phyloP scores from a whole-genome alignment of 1,284 basidiomycete species.

The Trichosporon coremiiforme region DNA sequence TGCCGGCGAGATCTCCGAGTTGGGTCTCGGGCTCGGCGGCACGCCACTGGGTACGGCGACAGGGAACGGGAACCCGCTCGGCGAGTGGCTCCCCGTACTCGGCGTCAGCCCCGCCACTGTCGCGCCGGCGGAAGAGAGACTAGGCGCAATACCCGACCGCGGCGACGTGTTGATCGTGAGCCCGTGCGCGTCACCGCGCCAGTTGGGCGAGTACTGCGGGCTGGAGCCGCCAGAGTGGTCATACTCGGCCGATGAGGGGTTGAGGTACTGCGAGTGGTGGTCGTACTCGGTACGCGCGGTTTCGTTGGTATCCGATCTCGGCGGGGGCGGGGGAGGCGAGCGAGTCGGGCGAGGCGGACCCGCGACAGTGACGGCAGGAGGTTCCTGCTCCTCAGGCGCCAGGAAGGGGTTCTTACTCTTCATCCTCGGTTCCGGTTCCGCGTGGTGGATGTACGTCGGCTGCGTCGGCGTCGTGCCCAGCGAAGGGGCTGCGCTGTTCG shows the following conservation, averaged over 20 bases:
- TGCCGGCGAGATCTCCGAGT: neutral
- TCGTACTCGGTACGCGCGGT: neutral
- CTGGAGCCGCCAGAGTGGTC: neutral
- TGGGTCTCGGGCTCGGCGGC: neutral
- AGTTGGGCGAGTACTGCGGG: conserved; percentile 6
- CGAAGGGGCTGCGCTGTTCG: neutral
- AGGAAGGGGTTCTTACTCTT: conserved; percentile 56
- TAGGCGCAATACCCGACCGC: neutral
- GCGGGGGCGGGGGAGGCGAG: neutral
- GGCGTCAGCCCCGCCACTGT: neutral
- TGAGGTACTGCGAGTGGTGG: neutral
- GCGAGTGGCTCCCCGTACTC: conserved; percentile 9
- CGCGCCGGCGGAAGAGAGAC: neutral
- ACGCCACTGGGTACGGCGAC: neutral
- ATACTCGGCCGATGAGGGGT: neutral
- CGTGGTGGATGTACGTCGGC: conserved; percentile 16
- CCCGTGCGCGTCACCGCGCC: conserved; percentile 10
- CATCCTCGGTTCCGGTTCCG: conserved; percentile 26
- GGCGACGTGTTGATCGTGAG: conserved; percentile 15
- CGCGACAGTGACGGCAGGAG: neutral
- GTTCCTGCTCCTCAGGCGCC: conserved; percentile 70
- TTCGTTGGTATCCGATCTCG: neutral
- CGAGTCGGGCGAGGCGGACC: neutral
- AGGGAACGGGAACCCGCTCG: conserved; percentile 11
- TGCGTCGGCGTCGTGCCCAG: conserved; percentile 15